Evolutionary conservation across 768 basidiomycete species (phyloP).

Genomic region (Agaricus bisporus): DNA sequence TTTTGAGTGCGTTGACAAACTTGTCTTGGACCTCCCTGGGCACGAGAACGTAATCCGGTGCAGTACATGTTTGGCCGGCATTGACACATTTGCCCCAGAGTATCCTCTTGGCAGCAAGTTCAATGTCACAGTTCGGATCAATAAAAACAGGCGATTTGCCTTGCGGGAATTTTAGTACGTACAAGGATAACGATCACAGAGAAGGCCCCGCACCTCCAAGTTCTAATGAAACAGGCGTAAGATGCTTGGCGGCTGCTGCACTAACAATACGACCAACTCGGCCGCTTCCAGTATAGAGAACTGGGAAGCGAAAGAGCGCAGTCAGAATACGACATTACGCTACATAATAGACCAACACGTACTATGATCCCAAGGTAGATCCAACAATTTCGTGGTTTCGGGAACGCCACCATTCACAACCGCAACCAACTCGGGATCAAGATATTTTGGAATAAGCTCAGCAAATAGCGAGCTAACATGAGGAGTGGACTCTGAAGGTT

Average conservation of each 20-base stretch:
- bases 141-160: constrained; percentile 76
- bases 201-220: constrained; percentile 23
- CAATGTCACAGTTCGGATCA: constrained; percentile 62
- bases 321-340: neutral
- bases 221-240: constrained; percentile 60
- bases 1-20: constrained; percentile 38
- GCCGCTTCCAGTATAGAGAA: constrained; percentile 61
- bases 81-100: constrained; percentile 82
- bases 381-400: constrained; percentile 46
- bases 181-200: neutral
- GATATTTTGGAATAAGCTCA: constrained; percentile 67
- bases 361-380: constrained; percentile 3
- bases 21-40: constrained; percentile 37
- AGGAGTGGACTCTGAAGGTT: constrained; percentile 70
- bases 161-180: neutral
- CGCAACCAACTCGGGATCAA: constrained; percentile 60
- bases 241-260: constrained; percentile 66
- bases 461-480: constrained; percentile 51
- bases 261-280: constrained; percentile 65
- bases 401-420: constrained; percentile 64
- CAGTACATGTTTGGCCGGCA: constrained; percentile 71
- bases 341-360: neutral
- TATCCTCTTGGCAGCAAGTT: constrained; percentile 61
- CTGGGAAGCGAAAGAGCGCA: constrained; percentile 20
- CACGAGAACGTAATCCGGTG: constrained; percentile 52